These are phyloP conservation scores for Citrullus amarus DNA, from an alignment of 306 rosid genomes.

Conservation along the genomic window DNA sequence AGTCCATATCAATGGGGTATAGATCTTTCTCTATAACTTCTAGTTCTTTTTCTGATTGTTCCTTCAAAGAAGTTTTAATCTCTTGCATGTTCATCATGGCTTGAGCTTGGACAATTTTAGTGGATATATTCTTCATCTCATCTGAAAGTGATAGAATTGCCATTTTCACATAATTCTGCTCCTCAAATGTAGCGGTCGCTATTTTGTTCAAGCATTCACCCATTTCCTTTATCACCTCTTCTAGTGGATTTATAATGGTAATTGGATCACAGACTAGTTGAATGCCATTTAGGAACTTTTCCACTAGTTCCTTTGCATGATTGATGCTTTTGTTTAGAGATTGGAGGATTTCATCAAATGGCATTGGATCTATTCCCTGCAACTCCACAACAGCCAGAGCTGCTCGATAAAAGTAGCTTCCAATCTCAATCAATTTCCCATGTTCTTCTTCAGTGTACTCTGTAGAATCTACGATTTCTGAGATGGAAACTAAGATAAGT, in stretches of 20 bases:
- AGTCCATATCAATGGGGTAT: slow-evolving; percentile 23
- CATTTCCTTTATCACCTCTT: slow-evolving; percentile 20
- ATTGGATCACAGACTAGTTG: slow-evolving; percentile 1
- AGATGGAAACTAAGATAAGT: slow-evolving; percentile 23
- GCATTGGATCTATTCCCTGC: slow-evolving; percentile 17
- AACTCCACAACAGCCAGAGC: slow-evolving; percentile 29
- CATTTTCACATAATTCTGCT: slow-evolving; percentile 21
- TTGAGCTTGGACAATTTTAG: background rate
- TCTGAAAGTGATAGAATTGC: slow-evolving; percentile 22
- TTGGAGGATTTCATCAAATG: slow-evolving; percentile 19
- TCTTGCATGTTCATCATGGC: background rate
- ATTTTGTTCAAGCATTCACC: slow-evolving; percentile 26
- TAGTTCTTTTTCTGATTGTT: slow-evolving; percentile 11
- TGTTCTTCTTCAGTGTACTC: slow-evolving; percentile 12
- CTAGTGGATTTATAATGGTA: slow-evolving; percentile 13
- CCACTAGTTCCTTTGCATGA: slow-evolving; percentile 21
- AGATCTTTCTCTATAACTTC: slow-evolving; percentile 22
- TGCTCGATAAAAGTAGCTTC: slow-evolving; percentile 31
- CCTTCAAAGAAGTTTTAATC: background rate
- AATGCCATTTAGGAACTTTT: slow-evolving; percentile 18
- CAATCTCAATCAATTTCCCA: slow-evolving; percentile 21
- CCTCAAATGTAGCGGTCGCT: slow-evolving; percentile 23
- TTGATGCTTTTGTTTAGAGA: slow-evolving; percentile 20
- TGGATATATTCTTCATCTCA: slow-evolving; percentile 25
- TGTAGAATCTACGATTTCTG: slow-evolving; percentile 17